Base-by-base conservation (phyloP, 2,329 filamentous ascomycete species). In the Aureobasidium namibiae region DNA sequence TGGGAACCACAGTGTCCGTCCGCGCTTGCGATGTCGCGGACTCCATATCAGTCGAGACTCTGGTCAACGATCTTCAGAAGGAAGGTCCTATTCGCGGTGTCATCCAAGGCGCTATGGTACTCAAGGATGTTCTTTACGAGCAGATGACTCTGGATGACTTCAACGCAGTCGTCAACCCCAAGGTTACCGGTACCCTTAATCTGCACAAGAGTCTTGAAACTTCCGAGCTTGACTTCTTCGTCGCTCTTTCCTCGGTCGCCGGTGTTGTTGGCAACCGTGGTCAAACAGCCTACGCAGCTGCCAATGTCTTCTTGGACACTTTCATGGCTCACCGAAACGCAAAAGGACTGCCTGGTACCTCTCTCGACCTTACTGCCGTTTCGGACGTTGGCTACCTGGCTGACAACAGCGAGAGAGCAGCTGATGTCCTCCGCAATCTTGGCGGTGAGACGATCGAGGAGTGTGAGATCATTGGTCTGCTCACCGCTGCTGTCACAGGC, bases 301-400 rank as follows among this genome's bases (percentile, higher is more conserved):
- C 60, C 8, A 62, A 62, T 24, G 60, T 48, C 16, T 63, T 60
- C 44, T 56, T 61, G 21, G 61, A 63, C 50, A 56, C 56, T 5
- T 63, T 67, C 26, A 71, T 69, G 3, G 69, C 72, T 23, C 69
- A 76, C 61, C 72, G 78, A 2, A 68, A 70, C 0, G 66, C 66
- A 1, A 67, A 67, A 24, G 76, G 77, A 1, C 67, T 79, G 2
- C 70, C 75, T 2, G 78, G 76, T 24, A 73, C 77, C 0, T 75
- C 76, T 0, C 71, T 86, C 1, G 76, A 84, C 64, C 70, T 85
- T 14, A 81, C 80, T 0, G 75, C 75, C 1, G 75, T 85, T 9
- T 67, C 69, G 3, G 75, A 71, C 5, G 66, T 73, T 4, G 76
- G 78, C 1, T 73, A 54, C n/a, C 31, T 54, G 9, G 50, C 50